phyloP scores from a whole-genome alignment of 2,329 filamentous ascomycete genomes.

The Diaporthe vexans region DNA sequence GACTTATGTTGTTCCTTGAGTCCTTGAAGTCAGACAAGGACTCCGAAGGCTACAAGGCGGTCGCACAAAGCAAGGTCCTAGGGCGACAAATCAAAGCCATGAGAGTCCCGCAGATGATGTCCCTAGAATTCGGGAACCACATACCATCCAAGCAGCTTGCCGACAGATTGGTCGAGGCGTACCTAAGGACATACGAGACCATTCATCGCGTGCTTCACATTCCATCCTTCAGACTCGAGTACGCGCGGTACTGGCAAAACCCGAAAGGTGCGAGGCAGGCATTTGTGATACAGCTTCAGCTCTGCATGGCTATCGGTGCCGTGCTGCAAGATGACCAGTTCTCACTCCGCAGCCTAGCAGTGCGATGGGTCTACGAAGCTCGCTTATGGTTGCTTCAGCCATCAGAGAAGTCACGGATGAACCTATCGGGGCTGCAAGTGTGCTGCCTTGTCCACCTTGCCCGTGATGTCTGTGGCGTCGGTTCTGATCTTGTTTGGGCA shows the following conservation, averaged over 20 bases:
- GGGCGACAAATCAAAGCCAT: slow-evolving; percentile 65
- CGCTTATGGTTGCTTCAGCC: slow-evolving; percentile 68
- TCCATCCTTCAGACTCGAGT: slow-evolving; percentile 63
- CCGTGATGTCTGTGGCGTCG: slow-evolving; percentile 54
- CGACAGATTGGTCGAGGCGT: slow-evolving; percentile 63
- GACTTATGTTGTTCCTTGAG: slow-evolving; percentile 61
- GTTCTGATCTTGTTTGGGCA: slow-evolving; percentile 64
- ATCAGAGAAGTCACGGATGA: slow-evolving; percentile 65
- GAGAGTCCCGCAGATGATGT: slow-evolving; percentile 60
- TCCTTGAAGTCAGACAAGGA: slow-evolving; percentile 54
- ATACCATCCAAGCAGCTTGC: slow-evolving; percentile 62
- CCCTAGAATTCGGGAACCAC: slow-evolving; percentile 55
- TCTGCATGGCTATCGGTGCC: slow-evolving; percentile 71
- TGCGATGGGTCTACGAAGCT: slow-evolving; percentile 71
- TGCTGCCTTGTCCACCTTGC: slow-evolving; percentile 60
- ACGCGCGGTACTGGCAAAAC: slow-evolving; percentile 63
- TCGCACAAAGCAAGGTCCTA: slow-evolving; percentile 67
- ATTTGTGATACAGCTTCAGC: slow-evolving; percentile 70
- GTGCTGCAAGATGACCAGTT: slow-evolving; percentile 64
- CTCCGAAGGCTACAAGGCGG: slow-evolving; percentile 51
- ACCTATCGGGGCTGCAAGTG: slow-evolving; percentile 64
- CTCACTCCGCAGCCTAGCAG: slow-evolving; percentile 62
- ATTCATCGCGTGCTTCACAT: slow-evolving; percentile 66
- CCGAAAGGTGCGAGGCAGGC: slow-evolving; percentile 58
- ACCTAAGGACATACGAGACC: slow-evolving; percentile 62